Conservation (phyloP, 768 basidiomycete genomes). For the Glaciozyma martinii region DNA sequence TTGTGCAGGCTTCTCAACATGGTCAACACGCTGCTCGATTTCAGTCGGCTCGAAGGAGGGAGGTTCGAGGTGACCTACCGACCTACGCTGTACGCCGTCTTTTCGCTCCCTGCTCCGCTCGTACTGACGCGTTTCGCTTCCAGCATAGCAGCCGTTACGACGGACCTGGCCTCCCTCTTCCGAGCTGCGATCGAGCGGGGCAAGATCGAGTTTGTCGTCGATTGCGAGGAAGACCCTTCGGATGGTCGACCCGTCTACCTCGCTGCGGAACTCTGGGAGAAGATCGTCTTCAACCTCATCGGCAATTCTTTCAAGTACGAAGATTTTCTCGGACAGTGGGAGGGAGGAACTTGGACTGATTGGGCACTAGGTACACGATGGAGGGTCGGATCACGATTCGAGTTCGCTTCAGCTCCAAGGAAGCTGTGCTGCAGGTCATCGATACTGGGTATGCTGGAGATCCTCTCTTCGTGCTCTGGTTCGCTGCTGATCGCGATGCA, state of each 20-base stretch:
- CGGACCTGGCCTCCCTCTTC: conserved; percentile 26
- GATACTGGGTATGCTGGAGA: background rate
- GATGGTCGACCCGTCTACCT: conserved; percentile 12
- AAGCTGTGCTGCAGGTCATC: background rate
- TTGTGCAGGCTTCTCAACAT: conserved; percentile 15
- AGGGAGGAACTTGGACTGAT: background rate
- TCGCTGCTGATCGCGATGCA: background rate
- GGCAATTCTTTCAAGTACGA: conserved; percentile 26
- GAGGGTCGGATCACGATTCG: background rate
- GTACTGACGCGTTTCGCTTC: background rate
- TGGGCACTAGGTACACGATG: background rate
- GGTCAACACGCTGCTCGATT: conserved; percentile 30
- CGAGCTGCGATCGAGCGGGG: conserved; percentile 20
- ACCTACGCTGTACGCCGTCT: background rate
- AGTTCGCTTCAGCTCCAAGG: background rate
- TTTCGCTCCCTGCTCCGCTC: background rate
- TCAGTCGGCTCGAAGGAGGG: conserved; percentile 17
- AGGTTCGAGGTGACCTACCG: conserved; percentile 9
- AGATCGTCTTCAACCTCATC: conserved; percentile 14
- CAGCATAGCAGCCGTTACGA: conserved; percentile 9
- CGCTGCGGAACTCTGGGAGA: conserved; percentile 24
- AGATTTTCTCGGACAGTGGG: background rate
- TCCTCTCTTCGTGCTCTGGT: background rate
- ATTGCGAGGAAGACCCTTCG: conserved; percentile 25
- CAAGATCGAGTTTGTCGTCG: conserved; percentile 17